Conservation (phyloP, 2,329 filamentous ascomycete genomes). For the Venturia oleaginea region DNA sequence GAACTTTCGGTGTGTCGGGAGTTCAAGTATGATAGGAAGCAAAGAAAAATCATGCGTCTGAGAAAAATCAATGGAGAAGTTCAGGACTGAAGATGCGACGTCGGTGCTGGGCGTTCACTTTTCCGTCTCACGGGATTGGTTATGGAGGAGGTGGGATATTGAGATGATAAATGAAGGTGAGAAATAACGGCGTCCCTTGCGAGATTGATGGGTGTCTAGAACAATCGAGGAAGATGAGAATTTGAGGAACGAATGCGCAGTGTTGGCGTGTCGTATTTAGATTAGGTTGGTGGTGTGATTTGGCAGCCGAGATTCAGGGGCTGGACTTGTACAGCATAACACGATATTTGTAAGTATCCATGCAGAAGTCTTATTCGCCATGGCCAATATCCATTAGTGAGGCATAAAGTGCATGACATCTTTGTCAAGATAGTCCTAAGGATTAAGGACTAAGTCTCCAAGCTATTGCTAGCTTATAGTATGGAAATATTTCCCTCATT, state of each 20-base stretch:
- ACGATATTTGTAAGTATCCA: background rate
- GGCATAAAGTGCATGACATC: too few relatives aligned
- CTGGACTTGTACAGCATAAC: background rate
- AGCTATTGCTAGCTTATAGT: too few relatives aligned
- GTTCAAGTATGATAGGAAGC: background rate
- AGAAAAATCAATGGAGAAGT: too few relatives aligned
- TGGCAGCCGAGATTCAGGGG: background rate
- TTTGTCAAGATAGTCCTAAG: too few relatives aligned
- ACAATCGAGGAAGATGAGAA: background rate
- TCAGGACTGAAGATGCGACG: background rate
- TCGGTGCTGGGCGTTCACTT: background rate
- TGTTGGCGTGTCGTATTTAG: background rate
- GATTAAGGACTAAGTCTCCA: too few relatives aligned
- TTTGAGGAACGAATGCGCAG: background rate
- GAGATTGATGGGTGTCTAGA: background rate
- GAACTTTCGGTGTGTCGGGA: background rate
- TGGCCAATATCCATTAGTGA: background rate
- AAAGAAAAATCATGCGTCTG: background rate
- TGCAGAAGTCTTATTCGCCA: background rate
- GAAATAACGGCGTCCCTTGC: background rate
- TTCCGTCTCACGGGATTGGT: background rate
- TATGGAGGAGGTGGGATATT: background rate
- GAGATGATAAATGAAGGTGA: background rate
- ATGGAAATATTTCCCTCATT: too few relatives aligned
- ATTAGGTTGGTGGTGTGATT: background rate